Evolutionary conservation across 1,284 basidiomycete genomes (phyloP), one percentile per base, ranked within the genome.

Genomic region (Austroboletus niveus): DNA sequence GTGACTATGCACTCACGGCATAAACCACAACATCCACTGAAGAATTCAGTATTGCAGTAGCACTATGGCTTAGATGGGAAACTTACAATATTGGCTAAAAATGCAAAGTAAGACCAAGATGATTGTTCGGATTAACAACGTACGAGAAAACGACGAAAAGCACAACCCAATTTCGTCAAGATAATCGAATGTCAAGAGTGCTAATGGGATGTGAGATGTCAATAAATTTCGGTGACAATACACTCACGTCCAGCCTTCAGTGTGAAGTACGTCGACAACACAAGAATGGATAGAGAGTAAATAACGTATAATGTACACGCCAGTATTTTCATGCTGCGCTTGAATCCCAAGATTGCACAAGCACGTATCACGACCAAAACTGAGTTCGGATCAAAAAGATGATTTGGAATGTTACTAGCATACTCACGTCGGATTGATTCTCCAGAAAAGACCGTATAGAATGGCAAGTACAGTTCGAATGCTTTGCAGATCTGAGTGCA

Each of bases 361-460:
- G 60, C 45, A 11, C 64, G 65, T 45, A 65, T 48, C 4, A 54
- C 44, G 11, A 68, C 64, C 36, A 65, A 47, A 14, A 65, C 63
- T 66, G 31, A 3, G 29, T 7, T 15, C 58, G 11, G 41, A 14
- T 61, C n/a, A 43, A 17, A 43, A 45, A 10, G 4, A 30, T 5
- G 2, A 24, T 31, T 40, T 3, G 15, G 0, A 36, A 14, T 5
- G 7, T 10, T 1, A 30, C 7, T 12, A 20, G 27, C 4, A 39
- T 32, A 48, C 63, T 57, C 42, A 68, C 63, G 43, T 5, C 62
- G 65, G 9, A 64, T 52, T 0, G 62, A 60, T 45, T 66, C 63
- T 14, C 55, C 54, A 2, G 61, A 60, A 9, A 62, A 27, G 35
- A 63, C 35, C 4, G 39, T 15, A 47, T 55, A 57, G 8, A 49